A percentile compares a stretch with the other conserved stretches of the same genome.
These are phyloP conservation scores for Thalassiosira profunda DNA, from an alignment of 108 stramenopile genomes.

Conservation along the genomic window DNA sequence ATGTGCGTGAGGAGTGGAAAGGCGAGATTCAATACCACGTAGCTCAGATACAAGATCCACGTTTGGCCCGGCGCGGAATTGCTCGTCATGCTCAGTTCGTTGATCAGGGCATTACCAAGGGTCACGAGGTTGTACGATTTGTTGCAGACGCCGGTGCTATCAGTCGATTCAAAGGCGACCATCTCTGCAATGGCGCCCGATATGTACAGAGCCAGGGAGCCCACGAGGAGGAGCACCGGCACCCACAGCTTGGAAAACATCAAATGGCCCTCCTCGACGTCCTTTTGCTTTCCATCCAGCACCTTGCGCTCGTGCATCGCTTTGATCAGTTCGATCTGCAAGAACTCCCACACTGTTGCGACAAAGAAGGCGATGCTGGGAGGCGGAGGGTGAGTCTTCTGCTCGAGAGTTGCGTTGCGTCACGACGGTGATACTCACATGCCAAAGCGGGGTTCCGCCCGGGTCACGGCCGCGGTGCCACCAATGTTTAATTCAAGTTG, in stretches of 20 bases:
- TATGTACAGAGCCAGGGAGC: conserved; percentile 29
- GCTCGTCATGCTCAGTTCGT: conserved; percentile 27
- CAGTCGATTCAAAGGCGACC: conserved; percentile 36
- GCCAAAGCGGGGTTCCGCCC: conserved; percentile 50
- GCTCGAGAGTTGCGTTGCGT: neutral
- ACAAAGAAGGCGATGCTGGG: conserved; percentile 39
- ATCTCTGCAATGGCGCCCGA: conserved; percentile 38
- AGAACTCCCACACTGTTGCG: conserved; percentile 54
- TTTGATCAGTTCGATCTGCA: conserved; percentile 53
- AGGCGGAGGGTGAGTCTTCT: neutral
- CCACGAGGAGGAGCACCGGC: conserved; percentile 7
- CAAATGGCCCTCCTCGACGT: neutral
- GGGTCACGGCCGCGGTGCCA: conserved; percentile 36
- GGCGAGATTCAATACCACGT: conserved; percentile 32
- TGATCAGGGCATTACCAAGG: conserved; percentile 42
- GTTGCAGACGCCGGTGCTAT: conserved; percentile 20
- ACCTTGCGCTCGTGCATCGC: conserved; percentile 38
- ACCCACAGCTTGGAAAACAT: conserved; percentile 22
- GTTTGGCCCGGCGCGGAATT: conserved; percentile 37
- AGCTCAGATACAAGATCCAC: conserved; percentile 43
- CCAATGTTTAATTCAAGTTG: conserved; percentile 54
- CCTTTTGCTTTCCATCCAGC: neutral
- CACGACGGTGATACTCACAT: neutral
- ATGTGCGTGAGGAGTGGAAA: conserved; percentile 47
- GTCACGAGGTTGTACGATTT: conserved; percentile 48